Evolutionary conservation across 108 stramenopile genomes (phyloP).

Genomic region (Fistulifera solaris): DNA sequence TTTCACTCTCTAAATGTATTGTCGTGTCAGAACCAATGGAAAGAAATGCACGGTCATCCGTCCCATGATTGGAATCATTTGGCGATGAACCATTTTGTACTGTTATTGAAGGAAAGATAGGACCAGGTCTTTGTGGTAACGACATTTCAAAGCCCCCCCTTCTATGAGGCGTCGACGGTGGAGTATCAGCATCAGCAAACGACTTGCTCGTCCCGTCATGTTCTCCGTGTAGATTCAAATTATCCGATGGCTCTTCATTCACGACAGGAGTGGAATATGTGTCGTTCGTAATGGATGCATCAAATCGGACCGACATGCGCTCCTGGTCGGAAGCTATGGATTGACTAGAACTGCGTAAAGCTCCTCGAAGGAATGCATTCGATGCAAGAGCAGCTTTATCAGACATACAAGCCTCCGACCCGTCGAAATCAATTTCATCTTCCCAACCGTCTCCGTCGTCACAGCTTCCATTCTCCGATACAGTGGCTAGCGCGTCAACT

Average conservation of each 20-base stretch:
- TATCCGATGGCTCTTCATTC: not conserved
- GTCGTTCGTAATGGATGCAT: not conserved
- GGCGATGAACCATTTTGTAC: too few species aligned
- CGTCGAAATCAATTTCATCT: conserved; percentile 17
- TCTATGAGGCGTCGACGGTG: conserved; percentile 8
- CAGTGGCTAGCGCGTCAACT: conserved; percentile 36
- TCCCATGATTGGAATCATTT: too few species aligned
- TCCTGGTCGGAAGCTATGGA: not conserved
- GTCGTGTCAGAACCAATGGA: too few species aligned
- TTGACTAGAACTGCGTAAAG: conserved; percentile 1
- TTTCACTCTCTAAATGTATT: too few species aligned
- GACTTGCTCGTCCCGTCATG: not conserved
- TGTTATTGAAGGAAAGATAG: too few species aligned
- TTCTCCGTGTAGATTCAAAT: not conserved
- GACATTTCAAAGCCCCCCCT: too few species aligned
- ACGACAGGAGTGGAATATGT: not conserved
- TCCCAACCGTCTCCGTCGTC: conserved; percentile 12
- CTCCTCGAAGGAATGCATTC: not conserved
- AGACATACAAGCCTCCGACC: conserved; percentile 1
- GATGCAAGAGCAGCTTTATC: conserved; percentile 1
- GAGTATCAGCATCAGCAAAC: conserved; percentile 12
- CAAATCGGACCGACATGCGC: conserved; percentile 9
- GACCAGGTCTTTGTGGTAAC: too few species aligned
- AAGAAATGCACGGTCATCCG: too few species aligned
- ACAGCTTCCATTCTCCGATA: conserved; percentile 30